phyloP scores from a whole-genome alignment of 345 rosid species.

The Viola odorata region DNA sequence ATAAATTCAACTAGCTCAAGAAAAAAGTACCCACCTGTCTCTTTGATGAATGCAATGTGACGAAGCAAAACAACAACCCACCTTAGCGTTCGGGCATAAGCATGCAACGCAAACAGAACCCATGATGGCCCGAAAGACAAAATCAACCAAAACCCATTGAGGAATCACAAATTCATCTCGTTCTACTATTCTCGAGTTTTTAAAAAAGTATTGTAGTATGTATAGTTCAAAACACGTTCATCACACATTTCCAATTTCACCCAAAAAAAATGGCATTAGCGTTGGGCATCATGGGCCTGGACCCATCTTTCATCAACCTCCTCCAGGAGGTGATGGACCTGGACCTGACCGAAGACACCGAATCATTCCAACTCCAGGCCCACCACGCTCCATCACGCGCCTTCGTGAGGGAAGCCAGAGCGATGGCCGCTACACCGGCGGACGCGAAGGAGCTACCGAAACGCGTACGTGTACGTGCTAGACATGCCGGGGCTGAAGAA shows the following conservation, averaged over 20 bases:
- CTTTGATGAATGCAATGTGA: too few relatives aligned
- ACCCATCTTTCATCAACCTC: neutral
- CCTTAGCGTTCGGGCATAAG: too few relatives aligned
- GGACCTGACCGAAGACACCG: neutral
- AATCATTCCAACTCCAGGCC: neutral
- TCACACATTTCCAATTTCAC: neutral
- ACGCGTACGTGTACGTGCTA: conserved; percentile 7
- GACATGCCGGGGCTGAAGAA: conserved; percentile 23
- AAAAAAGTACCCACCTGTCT: too few relatives aligned
- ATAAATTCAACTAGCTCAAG: too few relatives aligned
- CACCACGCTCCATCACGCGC: conserved; percentile 7
- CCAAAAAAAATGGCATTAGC: neutral
- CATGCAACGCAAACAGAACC: too few relatives aligned
- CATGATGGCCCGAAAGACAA: too few relatives aligned
- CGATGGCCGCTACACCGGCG: conserved; percentile 15
- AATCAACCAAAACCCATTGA: too few relatives aligned
- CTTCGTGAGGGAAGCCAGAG: conserved; percentile 11
- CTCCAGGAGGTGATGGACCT: neutral
- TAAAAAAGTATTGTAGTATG: too few relatives aligned
- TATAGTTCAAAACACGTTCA: neutral
- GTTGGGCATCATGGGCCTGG: conserved; percentile 7
- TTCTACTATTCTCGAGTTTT: too few relatives aligned
- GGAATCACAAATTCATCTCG: too few relatives aligned
- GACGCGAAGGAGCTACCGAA: conserved; percentile 14
- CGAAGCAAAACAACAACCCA: too few relatives aligned